phyloP scores from a whole-genome alignment of 163 green algal species.

The Scenedesmus sp. region DNA sequence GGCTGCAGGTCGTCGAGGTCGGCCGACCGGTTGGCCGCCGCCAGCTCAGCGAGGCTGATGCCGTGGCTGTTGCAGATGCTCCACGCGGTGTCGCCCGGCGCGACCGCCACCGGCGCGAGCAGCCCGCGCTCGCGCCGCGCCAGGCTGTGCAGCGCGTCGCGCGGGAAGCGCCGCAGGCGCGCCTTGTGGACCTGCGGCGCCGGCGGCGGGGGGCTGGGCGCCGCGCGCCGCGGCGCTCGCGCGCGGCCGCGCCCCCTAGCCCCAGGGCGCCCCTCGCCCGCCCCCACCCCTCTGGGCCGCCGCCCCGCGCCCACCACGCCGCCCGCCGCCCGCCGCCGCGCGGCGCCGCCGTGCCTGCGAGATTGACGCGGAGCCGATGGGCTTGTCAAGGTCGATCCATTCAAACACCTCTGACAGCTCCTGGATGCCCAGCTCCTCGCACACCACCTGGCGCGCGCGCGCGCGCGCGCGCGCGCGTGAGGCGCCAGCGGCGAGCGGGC shows the following conservation, averaged over 20 bases:
- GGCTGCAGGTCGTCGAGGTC: slow-evolving; percentile 43
- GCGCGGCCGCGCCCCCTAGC: too few relatives aligned
- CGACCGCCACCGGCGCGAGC: slow-evolving; percentile 14
- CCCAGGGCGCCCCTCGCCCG: too few relatives aligned
- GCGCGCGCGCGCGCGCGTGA: slow-evolving; percentile 54
- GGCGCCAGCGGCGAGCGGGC: too few relatives aligned
- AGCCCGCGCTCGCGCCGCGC: slow-evolving; percentile 2
- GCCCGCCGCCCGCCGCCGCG: too few relatives aligned
- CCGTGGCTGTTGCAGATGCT: slow-evolving; percentile 63
- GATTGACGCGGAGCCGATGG: slow-evolving; percentile 91
- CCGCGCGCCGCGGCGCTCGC: too few relatives aligned
- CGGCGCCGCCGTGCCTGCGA: slow-evolving; percentile 67
- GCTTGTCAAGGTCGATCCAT: slow-evolving; percentile 89
- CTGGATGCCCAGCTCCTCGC: slow-evolving; percentile 76
- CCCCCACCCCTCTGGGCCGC: too few relatives aligned
- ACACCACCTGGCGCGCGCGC: slow-evolving; percentile 63
- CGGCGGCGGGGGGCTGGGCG: too few relatives aligned
- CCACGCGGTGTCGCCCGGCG: slow-evolving; percentile 56
- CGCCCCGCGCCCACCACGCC: too few relatives aligned
- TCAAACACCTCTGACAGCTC: slow-evolving; percentile 85
- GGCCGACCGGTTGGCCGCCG: slow-evolving; percentile 53
- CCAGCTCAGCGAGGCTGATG: slow-evolving; percentile 58
- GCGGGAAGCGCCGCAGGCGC: slow-evolving; percentile 60
- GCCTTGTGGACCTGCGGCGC: slow-evolving; percentile 84
- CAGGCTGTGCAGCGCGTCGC: slow-evolving; percentile 11